These are phyloP conservation scores for Pythium rishiriense DNA, from an alignment of 352 stramenopile species.

Conservation along the genomic window DNA sequence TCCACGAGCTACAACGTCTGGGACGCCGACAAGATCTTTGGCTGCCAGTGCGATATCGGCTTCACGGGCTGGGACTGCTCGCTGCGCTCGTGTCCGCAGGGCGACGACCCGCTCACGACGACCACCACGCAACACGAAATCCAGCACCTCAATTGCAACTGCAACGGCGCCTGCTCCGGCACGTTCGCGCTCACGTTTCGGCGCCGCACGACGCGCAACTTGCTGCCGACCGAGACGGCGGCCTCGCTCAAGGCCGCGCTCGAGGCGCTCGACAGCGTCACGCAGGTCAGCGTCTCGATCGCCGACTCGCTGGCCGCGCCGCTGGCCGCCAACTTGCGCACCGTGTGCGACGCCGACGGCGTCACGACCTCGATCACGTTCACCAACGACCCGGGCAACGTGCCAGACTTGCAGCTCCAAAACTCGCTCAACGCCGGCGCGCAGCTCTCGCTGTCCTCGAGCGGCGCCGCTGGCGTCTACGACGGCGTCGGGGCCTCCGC, in stretches of 20 bases:
- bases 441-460: constrained; percentile 17
- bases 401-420: constrained; percentile 52
- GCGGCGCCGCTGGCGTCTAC: constrained; percentile 7
- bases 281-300: constrained; percentile 42
- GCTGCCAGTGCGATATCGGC: constrained; percentile 73
- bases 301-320: constrained; percentile 4
- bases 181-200: constrained; percentile 69
- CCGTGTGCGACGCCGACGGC: constrained; percentile 39
- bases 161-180: constrained; percentile 44
- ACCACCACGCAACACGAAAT: constrained; percentile 34
- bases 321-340: constrained; percentile 1
- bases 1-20: constrained; percentile 59
- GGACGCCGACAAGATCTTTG: constrained; percentile 80
- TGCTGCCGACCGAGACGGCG: constrained; percentile 38
- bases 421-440: constrained; percentile 38
- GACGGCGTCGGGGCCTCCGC: constrained; percentile 10
- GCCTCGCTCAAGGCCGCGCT: constrained; percentile 47
- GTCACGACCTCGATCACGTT: constrained; percentile 66
- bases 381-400: constrained; percentile 61
- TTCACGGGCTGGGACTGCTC: constrained; percentile 68
- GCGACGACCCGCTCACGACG: constrained; percentile 63
- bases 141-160: constrained; percentile 55
- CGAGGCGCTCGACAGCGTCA: constrained; percentile 59
- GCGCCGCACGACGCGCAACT: constrained; percentile 53
- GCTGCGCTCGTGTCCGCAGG: constrained; percentile 49